Conservation (phyloP, 139 green algal genomes). For the Chlamydomonas eustigma region DNA sequence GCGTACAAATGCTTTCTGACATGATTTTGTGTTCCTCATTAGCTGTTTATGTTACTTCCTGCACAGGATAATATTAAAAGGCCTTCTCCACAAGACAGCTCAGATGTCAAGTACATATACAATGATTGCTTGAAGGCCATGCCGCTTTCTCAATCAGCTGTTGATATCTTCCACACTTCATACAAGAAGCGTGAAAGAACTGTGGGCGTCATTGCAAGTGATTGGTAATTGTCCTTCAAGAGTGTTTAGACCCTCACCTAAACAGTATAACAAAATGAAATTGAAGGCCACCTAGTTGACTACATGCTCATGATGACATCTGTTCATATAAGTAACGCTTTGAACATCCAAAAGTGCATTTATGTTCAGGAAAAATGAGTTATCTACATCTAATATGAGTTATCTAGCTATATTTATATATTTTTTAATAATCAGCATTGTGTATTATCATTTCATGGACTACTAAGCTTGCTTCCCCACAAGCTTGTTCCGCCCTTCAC, state of each 20-base stretch:
- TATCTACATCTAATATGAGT: no score
- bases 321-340: no score
- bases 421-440: neutral
- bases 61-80: neutral
- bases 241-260: no score
- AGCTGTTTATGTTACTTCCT: neutral
- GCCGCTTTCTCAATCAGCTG: neutral
- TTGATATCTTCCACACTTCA: neutral
- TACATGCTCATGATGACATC: no score
- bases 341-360: no score
- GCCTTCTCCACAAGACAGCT: neutral
- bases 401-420: no score
- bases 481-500: neutral
- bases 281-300: no score
- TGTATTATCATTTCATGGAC: neutral
- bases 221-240: no score
- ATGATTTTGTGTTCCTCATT: neutral
- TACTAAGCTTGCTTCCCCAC: neutral
- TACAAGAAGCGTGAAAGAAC: neutral
- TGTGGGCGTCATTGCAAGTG: neutral
- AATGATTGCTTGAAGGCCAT: neutral
- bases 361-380: no score
- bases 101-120: slow-evolving; percentile 1
- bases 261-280: no score
- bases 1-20: neutral